Evolutionary conservation across 805 yeast genomes (phyloP).

Genomic region (Sugiyamaella americana): DNA sequence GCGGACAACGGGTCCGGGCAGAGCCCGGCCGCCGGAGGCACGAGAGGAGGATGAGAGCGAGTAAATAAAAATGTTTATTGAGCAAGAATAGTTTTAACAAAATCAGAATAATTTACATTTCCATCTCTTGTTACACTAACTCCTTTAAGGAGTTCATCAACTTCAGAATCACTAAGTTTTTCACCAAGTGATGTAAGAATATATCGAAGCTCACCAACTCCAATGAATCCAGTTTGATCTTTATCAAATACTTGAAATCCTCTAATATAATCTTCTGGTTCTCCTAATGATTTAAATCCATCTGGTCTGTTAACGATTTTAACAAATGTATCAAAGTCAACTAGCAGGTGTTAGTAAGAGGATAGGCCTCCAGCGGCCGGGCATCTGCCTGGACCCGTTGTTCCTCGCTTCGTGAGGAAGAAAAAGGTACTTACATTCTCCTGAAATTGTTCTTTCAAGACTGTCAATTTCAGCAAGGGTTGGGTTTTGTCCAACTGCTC

Average conservation of each 20-base stretch:
- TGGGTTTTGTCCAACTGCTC: constrained; percentile 99
- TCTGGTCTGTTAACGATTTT: constrained; percentile 77
- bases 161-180: constrained; percentile 82
- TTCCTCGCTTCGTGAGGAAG: no score
- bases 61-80: constrained; percentile 42
- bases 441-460: constrained; percentile 39
- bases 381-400: no score
- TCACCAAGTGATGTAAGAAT: constrained; percentile 95
- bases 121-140: constrained; percentile 91
- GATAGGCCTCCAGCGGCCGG: no score
- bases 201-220: constrained; percentile 94
- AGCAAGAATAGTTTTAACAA: constrained; percentile 87
- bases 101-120: constrained; percentile 89
- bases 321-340: constrained; percentile 73
- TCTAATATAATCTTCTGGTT: constrained; percentile 87
- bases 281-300: constrained; percentile 81
- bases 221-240: constrained; percentile 90
- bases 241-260: constrained; percentile 98
- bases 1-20: background rate
- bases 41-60: background rate
- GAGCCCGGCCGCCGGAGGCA: constrained; percentile 1
- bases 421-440: constrained; percentile 20
- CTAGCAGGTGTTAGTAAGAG: no score
- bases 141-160: constrained; percentile 92
- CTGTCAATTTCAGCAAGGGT: constrained; percentile 79